A percentile compares a stretch with the other conserved stretches of the same genome.
Conservation (phyloP, 805 yeast genomes). For the Lachancea nothofagi region DNA sequence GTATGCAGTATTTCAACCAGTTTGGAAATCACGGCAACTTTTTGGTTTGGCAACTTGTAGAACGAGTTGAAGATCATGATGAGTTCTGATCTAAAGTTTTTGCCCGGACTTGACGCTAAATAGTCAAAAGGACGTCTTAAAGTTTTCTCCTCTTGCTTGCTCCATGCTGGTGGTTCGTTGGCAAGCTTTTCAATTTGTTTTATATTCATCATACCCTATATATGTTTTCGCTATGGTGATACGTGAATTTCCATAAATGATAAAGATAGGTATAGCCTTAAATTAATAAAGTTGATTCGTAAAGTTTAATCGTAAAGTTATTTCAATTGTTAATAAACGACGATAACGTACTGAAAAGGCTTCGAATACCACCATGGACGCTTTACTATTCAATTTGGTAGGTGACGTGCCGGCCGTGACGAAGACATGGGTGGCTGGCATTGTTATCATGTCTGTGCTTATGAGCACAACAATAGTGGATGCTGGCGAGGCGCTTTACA, state of each 20-base stretch:
- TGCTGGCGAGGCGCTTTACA: conserved; percentile 31
- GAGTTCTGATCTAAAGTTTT: conserved; percentile 46
- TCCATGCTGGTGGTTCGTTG: conserved; percentile 6
- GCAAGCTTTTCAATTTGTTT: conserved; percentile 1
- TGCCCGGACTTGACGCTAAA: conserved; percentile 47
- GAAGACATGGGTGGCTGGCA: conserved; percentile 34
- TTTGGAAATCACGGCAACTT: conserved; percentile 38
- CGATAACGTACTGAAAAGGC: no score
- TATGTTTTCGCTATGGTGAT: no score
- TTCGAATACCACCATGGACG: conserved; percentile 22
- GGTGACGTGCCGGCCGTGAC: conserved; percentile 39
- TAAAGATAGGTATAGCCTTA: no score
- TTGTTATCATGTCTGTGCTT: conserved; percentile 33
- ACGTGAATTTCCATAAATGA: no score
- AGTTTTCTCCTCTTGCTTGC: conserved; percentile 1
- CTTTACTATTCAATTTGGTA: conserved; percentile 22
- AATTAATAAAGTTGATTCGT: no score
- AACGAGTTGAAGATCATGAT: conserved; percentile 51
- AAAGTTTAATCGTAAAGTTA: no score
- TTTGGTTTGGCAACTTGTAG: conserved; percentile 38
- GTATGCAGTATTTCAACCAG: conserved; percentile 59
- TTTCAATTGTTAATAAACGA: no score
- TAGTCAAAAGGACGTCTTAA: conserved; percentile 44
- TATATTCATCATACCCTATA: conserved; percentile 1
- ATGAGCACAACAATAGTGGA: conserved; percentile 33